Conservation (phyloP, 1,139 yeast genomes). For the Geotrichum reessii region DNA sequence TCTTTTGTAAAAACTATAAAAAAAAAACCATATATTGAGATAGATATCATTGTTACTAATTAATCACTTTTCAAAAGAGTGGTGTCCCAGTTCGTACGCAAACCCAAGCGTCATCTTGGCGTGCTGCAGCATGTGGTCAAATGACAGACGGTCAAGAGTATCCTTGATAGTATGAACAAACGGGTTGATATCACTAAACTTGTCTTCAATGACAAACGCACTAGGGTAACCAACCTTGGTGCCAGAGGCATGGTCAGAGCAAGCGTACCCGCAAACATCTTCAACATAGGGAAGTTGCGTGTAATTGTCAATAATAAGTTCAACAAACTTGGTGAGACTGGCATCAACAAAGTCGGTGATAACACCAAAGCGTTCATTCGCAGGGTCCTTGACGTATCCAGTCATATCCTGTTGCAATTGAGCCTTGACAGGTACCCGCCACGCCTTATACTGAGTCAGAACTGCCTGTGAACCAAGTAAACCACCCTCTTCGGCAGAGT, state of each 20-base stretch:
- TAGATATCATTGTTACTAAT: neutral
- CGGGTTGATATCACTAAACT: slow-evolving; percentile 56
- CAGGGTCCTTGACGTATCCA: slow-evolving; percentile 73
- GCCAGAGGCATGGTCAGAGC: slow-evolving; percentile 91
- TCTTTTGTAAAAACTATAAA: too few species aligned
- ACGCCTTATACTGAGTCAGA: slow-evolving; percentile 40
- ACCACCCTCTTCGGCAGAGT: slow-evolving; percentile 94
- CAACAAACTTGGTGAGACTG: slow-evolving; percentile 12
- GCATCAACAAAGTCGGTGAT: slow-evolving; percentile 50
- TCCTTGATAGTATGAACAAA: slow-evolving; percentile 75
- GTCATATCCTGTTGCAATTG: slow-evolving; percentile 97
- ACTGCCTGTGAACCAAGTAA: slow-evolving; percentile 81
- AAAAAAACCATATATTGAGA: too few species aligned
- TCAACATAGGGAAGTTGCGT: slow-evolving; percentile 57
- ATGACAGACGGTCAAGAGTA: slow-evolving; percentile 72
- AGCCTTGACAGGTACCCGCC: slow-evolving; percentile 50
- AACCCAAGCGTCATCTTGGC: slow-evolving; percentile 67
- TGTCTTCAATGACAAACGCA: slow-evolving; percentile 75
- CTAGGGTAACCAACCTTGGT: slow-evolving; percentile 78
- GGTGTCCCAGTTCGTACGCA: slow-evolving; percentile 57
- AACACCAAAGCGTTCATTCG: slow-evolving; percentile 44
- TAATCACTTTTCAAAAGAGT: slow-evolving; percentile 24
- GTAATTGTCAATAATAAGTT: slow-evolving; percentile 11
- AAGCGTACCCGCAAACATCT: slow-evolving; percentile 83
- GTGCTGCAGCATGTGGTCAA: slow-evolving; percentile 74